Percentiles rank a stretch among this genome's conserved stretches.
Conservation (phyloP, 1,284 basidiomycete genomes). For the Amylostereum areolatum region DNA sequence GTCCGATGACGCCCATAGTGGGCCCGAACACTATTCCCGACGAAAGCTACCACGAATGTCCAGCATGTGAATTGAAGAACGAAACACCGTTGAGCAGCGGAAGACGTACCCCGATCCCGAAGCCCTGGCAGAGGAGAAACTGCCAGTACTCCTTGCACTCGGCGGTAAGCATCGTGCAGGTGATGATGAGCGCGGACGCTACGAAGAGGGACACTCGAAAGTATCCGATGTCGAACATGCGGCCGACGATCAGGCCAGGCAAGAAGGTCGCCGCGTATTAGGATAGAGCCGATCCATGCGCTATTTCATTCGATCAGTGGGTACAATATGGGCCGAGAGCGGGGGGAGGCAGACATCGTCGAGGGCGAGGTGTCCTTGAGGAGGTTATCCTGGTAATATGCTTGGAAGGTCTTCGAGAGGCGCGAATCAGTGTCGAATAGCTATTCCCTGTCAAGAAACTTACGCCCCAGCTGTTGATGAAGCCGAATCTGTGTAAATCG, state of each 20-base stretch:
- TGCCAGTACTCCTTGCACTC: conserved; percentile 51
- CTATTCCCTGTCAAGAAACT: no score
- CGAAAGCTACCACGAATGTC: conserved; percentile 22
- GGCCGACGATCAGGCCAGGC: conserved; percentile 42
- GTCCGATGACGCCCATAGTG: conserved; percentile 34
- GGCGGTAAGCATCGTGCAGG: conserved; percentile 41
- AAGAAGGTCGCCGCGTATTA: conserved; percentile 43
- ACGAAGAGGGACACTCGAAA: conserved; percentile 33
- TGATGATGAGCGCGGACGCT: conserved; percentile 33
- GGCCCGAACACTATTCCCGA: conserved; percentile 40
- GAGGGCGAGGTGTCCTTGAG: conserved; percentile 35
- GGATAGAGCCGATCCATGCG: conserved; percentile 69
- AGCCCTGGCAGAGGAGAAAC: conserved; percentile 42
- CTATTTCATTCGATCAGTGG: no score
- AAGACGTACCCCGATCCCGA: conserved; percentile 34
- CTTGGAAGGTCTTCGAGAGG: conserved; percentile 46
- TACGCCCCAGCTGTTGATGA: conserved; percentile 38
- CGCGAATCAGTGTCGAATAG: no score
- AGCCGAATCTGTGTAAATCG: conserved; percentile 25
- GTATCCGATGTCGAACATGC: conserved; percentile 49
- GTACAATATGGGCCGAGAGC: no score
- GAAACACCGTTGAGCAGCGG: no score
- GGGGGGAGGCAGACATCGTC: conserved; percentile 54
- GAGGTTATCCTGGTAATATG: conserved; percentile 33
- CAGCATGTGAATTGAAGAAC: no score